Conservation (phyloP, 768 basidiomycete genomes). For the Boletus subcaerulescens region DNA sequence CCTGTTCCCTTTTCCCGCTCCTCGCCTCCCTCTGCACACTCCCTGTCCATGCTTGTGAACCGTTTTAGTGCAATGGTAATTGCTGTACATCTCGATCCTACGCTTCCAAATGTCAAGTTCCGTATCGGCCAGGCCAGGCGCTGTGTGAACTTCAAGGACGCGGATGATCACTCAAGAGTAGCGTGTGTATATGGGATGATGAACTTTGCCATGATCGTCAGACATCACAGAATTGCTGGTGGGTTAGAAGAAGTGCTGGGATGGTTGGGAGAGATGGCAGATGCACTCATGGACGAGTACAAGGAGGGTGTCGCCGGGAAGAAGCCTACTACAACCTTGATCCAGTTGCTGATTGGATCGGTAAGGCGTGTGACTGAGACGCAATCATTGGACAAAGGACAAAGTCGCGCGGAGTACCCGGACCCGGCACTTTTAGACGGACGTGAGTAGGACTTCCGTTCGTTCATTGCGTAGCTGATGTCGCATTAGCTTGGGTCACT, state of each 20-base stretch:
- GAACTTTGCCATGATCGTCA: slow-evolving; percentile 62
- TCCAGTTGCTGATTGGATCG: slow-evolving; percentile 55
- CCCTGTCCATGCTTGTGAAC: slow-evolving; percentile 79
- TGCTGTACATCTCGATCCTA: slow-evolving; percentile 65
- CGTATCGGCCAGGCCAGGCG: slow-evolving; percentile 63
- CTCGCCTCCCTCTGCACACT: slow-evolving; percentile 46
- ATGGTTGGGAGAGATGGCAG: slow-evolving; percentile 66
- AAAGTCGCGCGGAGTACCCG: slow-evolving; percentile 48
- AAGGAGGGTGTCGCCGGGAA: slow-evolving; percentile 27
- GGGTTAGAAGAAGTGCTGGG: slow-evolving; percentile 48
- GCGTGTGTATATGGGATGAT: slow-evolving; percentile 74
- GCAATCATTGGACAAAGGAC: slow-evolving; percentile 36
- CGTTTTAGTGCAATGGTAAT: slow-evolving; percentile 72
- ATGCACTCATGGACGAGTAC: slow-evolving; percentile 55
- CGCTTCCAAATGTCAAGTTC: slow-evolving; percentile 41
- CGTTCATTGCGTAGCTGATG: slow-evolving; percentile 5
- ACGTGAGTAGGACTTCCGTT: slow-evolving; percentile 36
- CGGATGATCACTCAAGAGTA: slow-evolving; percentile 60
- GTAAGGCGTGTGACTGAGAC: slow-evolving; percentile 51
- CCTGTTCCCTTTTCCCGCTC: slow-evolving; percentile 60
- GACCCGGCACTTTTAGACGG: slow-evolving; percentile 56
- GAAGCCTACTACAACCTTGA: slow-evolving; percentile 35
- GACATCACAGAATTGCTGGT: slow-evolving; percentile 45
- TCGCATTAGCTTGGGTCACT: slow-evolving; percentile 52
- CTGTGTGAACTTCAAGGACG: slow-evolving; percentile 66